phyloP scores from a whole-genome alignment of 2,329 filamentous ascomycete genomes.

The Neofusicoccum sp. region DNA sequence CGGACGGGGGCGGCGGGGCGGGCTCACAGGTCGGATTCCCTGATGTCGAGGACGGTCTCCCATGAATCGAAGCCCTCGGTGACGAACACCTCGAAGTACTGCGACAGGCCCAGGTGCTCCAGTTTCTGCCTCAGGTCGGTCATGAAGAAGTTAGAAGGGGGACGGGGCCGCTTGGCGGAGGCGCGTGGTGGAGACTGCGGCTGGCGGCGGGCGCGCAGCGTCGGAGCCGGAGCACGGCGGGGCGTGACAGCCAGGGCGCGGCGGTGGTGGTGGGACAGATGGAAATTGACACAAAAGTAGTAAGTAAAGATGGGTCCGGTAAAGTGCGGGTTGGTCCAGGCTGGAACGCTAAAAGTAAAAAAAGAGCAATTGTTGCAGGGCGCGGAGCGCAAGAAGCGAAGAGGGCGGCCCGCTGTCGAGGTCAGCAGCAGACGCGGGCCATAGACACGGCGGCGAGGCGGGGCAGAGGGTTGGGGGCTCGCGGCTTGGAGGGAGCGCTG shows the following conservation, averaged over 20 bases:
- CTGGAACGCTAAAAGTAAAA: slow-evolving; percentile 5
- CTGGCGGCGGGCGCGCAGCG: background rate
- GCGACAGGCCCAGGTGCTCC: slow-evolving; percentile 74
- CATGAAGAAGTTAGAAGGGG: slow-evolving; percentile 49
- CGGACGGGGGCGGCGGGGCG: background rate
- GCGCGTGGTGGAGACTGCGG: background rate
- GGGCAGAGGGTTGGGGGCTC: background rate
- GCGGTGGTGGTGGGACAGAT: background rate
- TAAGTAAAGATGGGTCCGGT: slow-evolving; percentile 16
- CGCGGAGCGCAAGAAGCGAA: slow-evolving; percentile 41
- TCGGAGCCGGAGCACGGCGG: background rate
- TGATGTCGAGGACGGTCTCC: slow-evolving; percentile 82
- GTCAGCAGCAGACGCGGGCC: background rate
- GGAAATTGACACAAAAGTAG: slow-evolving; percentile 14
- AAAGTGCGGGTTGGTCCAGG: slow-evolving; percentile 13
- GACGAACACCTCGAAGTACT: slow-evolving; percentile 73
- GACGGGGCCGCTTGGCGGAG: background rate
- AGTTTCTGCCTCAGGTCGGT: slow-evolving; percentile 68
- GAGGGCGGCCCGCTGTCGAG: slow-evolving; percentile 24
- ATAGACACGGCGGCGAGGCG: background rate
- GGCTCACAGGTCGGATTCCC: slow-evolving; percentile 76
- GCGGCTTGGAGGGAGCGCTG: background rate
- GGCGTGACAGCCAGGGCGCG: background rate
- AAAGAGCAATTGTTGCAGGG: slow-evolving; percentile 42
- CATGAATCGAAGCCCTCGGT: slow-evolving; percentile 84